Base-by-base conservation (phyloP, 2,329 filamentous ascomycete genomes). In the Penicillium sp. region DNA sequence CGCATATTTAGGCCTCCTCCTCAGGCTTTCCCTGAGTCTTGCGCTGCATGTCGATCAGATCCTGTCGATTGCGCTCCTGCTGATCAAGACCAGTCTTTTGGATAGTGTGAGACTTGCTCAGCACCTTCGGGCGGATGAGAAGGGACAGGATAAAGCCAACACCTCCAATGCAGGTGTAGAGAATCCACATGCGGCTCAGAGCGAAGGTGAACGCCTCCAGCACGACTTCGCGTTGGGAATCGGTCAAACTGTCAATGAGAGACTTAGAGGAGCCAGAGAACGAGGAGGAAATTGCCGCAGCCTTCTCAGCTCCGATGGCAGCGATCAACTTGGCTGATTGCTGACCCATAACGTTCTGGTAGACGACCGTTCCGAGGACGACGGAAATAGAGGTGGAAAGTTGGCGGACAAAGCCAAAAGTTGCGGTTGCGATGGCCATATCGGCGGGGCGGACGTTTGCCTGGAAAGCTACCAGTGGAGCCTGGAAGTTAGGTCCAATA, bases 11-110 rank as follows among this genome's bases (percentile, higher is more conserved):
- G 10, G 46, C 63, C 27, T 67, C 63, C 10, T 37, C 26, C 43
- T 62, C 79, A 90, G 89, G 73, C 88, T 90, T 67, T 85, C 88
- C 67, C 88, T 88, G 61, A 84, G 88, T 71, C 83, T 93, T 61
- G 42, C 57, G 60, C 48, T 61, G 47, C n/a, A 46, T 54, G 73
- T 92, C 62, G 14, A 66, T 64, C 50, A 69, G 69, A 56, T 77
- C 75, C 63, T 72, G 69, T 37, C 78, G 68, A 10, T 74, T 75
- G 23, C 71, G 69, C 59, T 80, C 76, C 61, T 80, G 77, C 55
- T 75, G 76, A 19, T 68, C 75, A 35, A 81, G 67, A 4, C 79
- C 79, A 0, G 77, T 80, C 65, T 77, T 78, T 11, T 73, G 71
- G 51, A 77, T 63, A n/a, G 77, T 75, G 61, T 81, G 77, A 43